Conservation (phyloP, 129 eudicot genomes). For the Smallanthus sonchifolius region DNA sequence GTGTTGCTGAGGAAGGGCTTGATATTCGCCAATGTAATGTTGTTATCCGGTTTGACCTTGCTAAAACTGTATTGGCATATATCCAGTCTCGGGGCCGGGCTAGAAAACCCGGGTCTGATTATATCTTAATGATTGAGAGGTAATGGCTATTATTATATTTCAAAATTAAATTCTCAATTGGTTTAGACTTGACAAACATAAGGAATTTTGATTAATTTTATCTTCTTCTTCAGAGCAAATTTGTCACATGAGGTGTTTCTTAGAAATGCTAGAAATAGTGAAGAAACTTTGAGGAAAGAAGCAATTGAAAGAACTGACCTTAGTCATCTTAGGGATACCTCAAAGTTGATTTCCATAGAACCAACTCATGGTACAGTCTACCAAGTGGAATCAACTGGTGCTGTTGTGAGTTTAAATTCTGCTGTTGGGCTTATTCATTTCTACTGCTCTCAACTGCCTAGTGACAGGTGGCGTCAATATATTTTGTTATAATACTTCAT, state of each 20-base stretch:
- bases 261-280: constrained; percentile 96
- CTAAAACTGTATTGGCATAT: constrained; percentile 96
- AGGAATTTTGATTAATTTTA: background rate
- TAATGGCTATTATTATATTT: constrained; percentile 17
- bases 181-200: background rate
- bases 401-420: constrained; percentile 96
- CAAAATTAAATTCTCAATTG: background rate
- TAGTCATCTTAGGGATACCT: constrained; percentile 70
- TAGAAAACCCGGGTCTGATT: constrained; percentile 98
- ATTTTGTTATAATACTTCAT: background rate
- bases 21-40: constrained; percentile 99
- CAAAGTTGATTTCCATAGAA: constrained; percentile 66
- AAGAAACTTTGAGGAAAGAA: constrained; percentile 95
- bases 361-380: constrained; percentile 62
- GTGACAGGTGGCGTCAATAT: constrained; percentile 68
- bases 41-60: constrained; percentile 98
- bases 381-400: constrained; percentile 95
- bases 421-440: constrained; percentile 98
- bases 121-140: constrained; percentile 98
- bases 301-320: constrained; percentile 97
- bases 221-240: constrained; percentile 59
- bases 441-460: constrained; percentile 95
- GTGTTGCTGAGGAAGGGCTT: constrained; percentile 99
- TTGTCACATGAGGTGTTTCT: constrained; percentile 85
- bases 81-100: constrained; percentile 99